Percentiles rank a stretch among this genome's conserved stretches.
phyloP scores from a whole-genome alignment of 1,139 yeast genomes.

The Pichia inconspicua region DNA sequence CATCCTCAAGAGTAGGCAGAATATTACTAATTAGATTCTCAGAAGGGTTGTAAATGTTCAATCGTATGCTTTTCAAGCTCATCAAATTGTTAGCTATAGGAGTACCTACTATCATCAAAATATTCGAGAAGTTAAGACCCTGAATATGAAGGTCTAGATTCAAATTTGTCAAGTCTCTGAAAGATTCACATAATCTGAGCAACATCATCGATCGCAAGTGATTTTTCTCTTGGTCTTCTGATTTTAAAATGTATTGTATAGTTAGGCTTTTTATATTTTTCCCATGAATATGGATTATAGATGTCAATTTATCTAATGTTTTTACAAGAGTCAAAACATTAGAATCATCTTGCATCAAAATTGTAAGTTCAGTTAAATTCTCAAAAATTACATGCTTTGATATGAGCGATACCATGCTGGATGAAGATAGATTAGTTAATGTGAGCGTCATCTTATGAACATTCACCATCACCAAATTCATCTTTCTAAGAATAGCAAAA shows the following conservation, averaged over 20 bases:
- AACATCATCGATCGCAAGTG: slow-evolving; percentile 27
- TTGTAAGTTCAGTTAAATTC: slow-evolving; percentile 19
- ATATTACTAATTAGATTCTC: slow-evolving; percentile 25
- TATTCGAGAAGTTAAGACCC: slow-evolving; percentile 23
- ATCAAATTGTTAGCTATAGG: slow-evolving; percentile 21
- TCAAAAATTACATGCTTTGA: slow-evolving; percentile 25
- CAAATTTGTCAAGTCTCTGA: slow-evolving; percentile 16
- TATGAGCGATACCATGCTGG: slow-evolving; percentile 22
- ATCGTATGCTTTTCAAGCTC: slow-evolving; percentile 20
- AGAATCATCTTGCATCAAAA: slow-evolving; percentile 26
- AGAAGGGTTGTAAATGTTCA: slow-evolving; percentile 24
- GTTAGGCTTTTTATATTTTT: slow-evolving; percentile 18
- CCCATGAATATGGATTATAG: slow-evolving; percentile 20
- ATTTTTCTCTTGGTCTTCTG: slow-evolving; percentile 24
- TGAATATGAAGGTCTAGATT: slow-evolving; percentile 21
- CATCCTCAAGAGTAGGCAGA: slow-evolving; percentile 23
- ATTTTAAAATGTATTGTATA: slow-evolving; percentile 19
- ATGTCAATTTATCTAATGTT: slow-evolving; percentile 21
- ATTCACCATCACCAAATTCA: slow-evolving; percentile 20
- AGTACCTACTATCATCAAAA: slow-evolving; percentile 26
- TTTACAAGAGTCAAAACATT: slow-evolving; percentile 23
- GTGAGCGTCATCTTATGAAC: slow-evolving; percentile 23
- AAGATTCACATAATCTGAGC: slow-evolving; percentile 23
- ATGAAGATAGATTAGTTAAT: slow-evolving; percentile 26
- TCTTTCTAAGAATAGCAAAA: slow-evolving; percentile 23